These are phyloP conservation scores for Penicillium roqueforti DNA, from an alignment of 495 filamentous ascomycete species.

Conservation along the genomic window DNA sequence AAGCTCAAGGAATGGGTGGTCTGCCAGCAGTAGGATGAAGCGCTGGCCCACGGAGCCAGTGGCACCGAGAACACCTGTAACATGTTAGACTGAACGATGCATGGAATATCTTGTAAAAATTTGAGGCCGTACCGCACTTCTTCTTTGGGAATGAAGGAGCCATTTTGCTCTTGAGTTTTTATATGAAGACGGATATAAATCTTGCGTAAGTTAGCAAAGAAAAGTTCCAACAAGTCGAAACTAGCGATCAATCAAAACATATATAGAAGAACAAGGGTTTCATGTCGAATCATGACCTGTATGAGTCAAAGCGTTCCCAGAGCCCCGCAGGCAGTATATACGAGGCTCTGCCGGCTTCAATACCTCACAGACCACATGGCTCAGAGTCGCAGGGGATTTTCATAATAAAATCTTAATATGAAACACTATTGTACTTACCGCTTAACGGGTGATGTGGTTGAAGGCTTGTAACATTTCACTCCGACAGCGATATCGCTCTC, in stretches of 20 bases:
- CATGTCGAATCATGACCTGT: not conserved
- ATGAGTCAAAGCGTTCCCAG: constrained; percentile 11
- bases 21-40: constrained; percentile 76
- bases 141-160: constrained; percentile 37
- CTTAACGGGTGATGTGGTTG: constrained; percentile 20
- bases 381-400: not conserved
- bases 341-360: constrained; percentile 5
- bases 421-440: constrained; percentile 26
- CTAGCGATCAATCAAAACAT: not conserved
- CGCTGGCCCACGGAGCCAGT: constrained; percentile 79
- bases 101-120: not conserved
- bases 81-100: constrained; percentile 13
- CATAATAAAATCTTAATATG: not conserved
- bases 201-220: constrained; percentile 12
- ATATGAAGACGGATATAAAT: constrained; percentile 7
- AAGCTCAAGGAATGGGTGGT: constrained; percentile 71
- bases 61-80: constrained; percentile 42
- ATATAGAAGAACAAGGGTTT: not conserved
- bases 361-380: constrained; percentile 1
- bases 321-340: constrained; percentile 8
- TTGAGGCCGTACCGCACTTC: constrained; percentile 42
- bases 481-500: constrained; percentile 37
- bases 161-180: constrained; percentile 27
- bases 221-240: not conserved
- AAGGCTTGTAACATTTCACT: constrained; percentile 24